Conservation (phyloP, 2,329 filamentous ascomycete genomes). For the Fusarium sublunatum region DNA sequence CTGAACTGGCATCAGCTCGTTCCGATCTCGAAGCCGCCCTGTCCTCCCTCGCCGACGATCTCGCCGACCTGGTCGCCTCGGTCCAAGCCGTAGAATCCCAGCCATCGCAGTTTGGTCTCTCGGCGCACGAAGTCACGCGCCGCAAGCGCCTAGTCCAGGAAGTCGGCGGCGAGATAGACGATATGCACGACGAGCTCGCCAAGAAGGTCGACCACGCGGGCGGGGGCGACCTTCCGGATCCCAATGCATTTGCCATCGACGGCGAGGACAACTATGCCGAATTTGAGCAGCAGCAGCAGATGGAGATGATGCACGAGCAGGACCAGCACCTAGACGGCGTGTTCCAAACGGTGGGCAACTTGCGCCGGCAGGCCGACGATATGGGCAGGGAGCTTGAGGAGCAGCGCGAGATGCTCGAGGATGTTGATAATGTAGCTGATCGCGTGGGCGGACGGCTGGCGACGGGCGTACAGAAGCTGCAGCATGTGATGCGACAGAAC, state of each 20-base stretch:
- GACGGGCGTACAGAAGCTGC: constrained; percentile 87
- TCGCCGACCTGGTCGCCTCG: constrained; percentile 87
- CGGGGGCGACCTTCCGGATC: constrained; percentile 62
- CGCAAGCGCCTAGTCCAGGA: constrained; percentile 87
- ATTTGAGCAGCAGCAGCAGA: constrained; percentile 91
- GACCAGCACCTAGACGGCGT: constrained; percentile 93
- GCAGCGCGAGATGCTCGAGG: constrained; percentile 88
- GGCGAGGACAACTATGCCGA: constrained; percentile 72
- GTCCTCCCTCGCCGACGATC: constrained; percentile 79
- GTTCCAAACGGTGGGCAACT: constrained; percentile 90
- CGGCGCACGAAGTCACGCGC: constrained; percentile 82
- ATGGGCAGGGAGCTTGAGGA: constrained; percentile 98
- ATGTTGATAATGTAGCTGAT: constrained; percentile 86
- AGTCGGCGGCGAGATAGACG: constrained; percentile 87
- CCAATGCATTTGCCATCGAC: constrained; percentile 68
- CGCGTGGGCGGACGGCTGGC: constrained; percentile 87
- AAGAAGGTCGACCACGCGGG: constrained; percentile 61
- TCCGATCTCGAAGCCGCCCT: constrained; percentile 75
- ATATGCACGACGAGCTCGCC: constrained; percentile 85
- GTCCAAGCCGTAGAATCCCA: constrained; percentile 89
- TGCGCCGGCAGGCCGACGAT: constrained; percentile 89
- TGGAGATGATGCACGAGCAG: constrained; percentile 93
- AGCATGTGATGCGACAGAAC: constrained; percentile 85
- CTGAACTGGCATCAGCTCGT: constrained; percentile 85
- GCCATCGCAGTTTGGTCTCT: constrained; percentile 87